phyloP scores from a whole-genome alignment of 768 basidiomycete species.

The Symmetrospora coprosmae region DNA sequence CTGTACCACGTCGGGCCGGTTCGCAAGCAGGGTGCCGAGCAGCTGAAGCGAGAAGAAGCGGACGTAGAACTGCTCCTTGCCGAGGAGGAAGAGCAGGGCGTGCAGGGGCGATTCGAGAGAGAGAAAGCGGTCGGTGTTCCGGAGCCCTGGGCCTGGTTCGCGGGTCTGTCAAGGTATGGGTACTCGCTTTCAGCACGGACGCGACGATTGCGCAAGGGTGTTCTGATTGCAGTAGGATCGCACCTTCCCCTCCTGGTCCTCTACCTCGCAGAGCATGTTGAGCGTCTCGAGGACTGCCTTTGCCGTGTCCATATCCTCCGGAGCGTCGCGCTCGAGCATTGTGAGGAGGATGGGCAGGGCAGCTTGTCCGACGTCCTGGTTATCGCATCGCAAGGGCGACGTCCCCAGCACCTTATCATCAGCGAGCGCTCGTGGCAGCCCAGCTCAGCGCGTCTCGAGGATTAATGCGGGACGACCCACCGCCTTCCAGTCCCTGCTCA shows the following conservation, averaged over 20 bases:
- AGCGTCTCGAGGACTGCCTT: constrained; percentile 87
- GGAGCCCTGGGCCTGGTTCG: constrained; percentile 44
- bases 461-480: constrained; percentile 28
- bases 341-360: constrained; percentile 65
- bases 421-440: background rate
- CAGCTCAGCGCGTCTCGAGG: background rate
- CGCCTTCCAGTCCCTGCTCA: constrained; percentile 74
- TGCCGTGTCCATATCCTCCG: constrained; percentile 78
- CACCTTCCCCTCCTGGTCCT: constrained; percentile 30
- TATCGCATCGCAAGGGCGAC: background rate
- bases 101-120: constrained; percentile 57
- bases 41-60: constrained; percentile 73
- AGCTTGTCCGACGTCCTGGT: constrained; percentile 62
- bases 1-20: constrained; percentile 68
- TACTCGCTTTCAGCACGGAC: background rate
- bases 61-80: constrained; percentile 64
- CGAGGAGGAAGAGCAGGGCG: constrained; percentile 60
- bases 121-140: constrained; percentile 68
- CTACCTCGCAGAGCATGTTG: constrained; percentile 65
- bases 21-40: constrained; percentile 62
- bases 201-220: background rate
- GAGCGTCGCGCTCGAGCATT: constrained; percentile 71
- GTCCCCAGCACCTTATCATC: background rate
- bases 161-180: constrained; percentile 13
- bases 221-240: no score